These are phyloP conservation scores for Polytrichum commune DNA, from an alignment of 225 moss, liverwort and hornwort genomes.

Conservation along the genomic window DNA sequence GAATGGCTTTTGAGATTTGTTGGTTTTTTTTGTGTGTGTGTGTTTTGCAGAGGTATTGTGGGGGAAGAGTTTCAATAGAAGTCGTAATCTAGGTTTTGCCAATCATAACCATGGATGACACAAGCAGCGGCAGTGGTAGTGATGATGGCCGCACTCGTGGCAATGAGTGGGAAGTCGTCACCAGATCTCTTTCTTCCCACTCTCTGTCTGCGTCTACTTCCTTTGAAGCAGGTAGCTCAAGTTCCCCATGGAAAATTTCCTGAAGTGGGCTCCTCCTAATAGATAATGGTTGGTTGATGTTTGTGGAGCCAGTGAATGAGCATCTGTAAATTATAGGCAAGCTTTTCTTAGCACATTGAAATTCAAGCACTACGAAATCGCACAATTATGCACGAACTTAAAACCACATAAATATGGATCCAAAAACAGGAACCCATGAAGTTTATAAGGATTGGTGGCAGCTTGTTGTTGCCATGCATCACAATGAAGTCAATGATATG, in stretches of 20 bases:
- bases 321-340: no score
- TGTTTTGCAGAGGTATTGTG: not conserved
- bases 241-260: not conserved
- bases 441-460: slow-evolving; percentile 11
- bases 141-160: slow-evolving; percentile 47
- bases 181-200: slow-evolving; percentile 41
- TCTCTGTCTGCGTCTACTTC: slow-evolving; percentile 45
- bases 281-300: no score
- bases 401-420: not conserved
- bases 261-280: no score
- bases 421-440: slow-evolving; percentile 5
- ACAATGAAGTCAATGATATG: not conserved
- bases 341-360: no score
- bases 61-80: not conserved
- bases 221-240: slow-evolving; percentile 17
- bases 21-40: not conserved
- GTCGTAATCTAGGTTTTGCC: not conserved
- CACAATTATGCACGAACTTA: no score
- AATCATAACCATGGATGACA: slow-evolving; percentile 43
- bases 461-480: slow-evolving; percentile 12
- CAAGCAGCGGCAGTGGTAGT: slow-evolving; percentile 55
- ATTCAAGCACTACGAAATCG: no score
- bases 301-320: no score
- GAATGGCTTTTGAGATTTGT: not conserved
- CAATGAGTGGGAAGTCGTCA: slow-evolving; percentile 67